Base-by-base conservation (phyloP, 768 basidiomycete species). In the Russula ochroleuca region DNA sequence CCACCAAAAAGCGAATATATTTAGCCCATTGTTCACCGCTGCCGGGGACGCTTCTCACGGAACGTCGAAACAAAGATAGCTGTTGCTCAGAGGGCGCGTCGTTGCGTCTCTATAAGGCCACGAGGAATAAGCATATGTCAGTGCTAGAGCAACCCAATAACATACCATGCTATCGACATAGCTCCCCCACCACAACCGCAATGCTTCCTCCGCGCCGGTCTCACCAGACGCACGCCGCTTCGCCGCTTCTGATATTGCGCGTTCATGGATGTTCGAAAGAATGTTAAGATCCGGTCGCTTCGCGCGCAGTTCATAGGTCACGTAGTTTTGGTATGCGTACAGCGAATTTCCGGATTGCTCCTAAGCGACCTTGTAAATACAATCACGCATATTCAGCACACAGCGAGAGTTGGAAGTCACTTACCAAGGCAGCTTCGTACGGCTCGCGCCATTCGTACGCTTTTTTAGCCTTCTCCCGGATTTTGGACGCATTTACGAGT, bases 11-110 rank as follows among this genome's bases (percentile, higher is more conserved):
- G 43, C 88, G 84, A 14, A 94, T 84, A 71, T 90, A 90, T 47
- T 85, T 79, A 6, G 89, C 85, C 87, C 88, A 90, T 17, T 91
- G 76, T 69, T 90, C 87, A 21, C 92, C 92, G 38, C 82, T 89
- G 19, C 79, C 81, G 45, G 92, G 90, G 0, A 86, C 84, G 70
- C 91, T 92, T 62, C 88, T 80, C 11, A 83, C 71, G 13, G 90
- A 90, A 47, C 90, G 78, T 62, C 74, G 76, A 33, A 83, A 77
- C 17, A 78, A 72, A n/a, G 69, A 68, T 35, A 77, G 64, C 67
- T 86, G 79, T 11, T 72, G 72, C 1, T 78, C 78, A 37, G 74
- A 73, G 14, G 77, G 80, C 1, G 70, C 77, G 17, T 78, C 78
- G 62, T 81, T 77, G 55, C 85, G 77, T 85, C 85, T 58, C 57